These are phyloP conservation scores for Botrytis squamosa DNA, from an alignment of 2,329 filamentous ascomycete genomes.

Conservation along the genomic window DNA sequence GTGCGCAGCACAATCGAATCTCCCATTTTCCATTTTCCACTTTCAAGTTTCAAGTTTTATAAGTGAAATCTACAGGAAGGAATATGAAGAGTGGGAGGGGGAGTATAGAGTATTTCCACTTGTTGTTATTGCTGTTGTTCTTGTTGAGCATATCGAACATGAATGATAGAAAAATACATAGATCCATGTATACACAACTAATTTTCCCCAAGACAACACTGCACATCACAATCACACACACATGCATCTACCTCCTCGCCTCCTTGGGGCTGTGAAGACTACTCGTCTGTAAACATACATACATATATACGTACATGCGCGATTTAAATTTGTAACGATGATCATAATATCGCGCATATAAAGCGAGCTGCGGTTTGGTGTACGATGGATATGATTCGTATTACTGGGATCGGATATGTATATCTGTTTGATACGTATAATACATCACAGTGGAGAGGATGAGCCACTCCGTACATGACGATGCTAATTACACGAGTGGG, in stretches of 20 bases:
- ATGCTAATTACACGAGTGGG: background rate
- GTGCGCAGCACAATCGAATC: background rate
- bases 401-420: background rate
- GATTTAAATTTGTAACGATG: background rate
- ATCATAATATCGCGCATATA: background rate
- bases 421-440: background rate
- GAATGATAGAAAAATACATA: background rate
- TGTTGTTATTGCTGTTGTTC: no score
- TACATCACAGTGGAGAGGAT: background rate
- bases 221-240: background rate
- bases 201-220: background rate
- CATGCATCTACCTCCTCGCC: background rate
- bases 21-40: no score
- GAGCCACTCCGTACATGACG: background rate
- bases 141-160: background rate
- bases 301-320: background rate
- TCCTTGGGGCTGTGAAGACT: background rate
- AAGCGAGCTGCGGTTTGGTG: background rate
- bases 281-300: no score
- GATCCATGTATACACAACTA: background rate
- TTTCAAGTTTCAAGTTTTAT: no score
- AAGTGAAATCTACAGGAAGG: background rate
- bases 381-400: background rate
- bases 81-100: background rate
- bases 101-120: background rate